These are phyloP conservation scores for Penstemon newberryi DNA, from an alignment of 257 asterid species.

Conservation along the genomic window DNA sequence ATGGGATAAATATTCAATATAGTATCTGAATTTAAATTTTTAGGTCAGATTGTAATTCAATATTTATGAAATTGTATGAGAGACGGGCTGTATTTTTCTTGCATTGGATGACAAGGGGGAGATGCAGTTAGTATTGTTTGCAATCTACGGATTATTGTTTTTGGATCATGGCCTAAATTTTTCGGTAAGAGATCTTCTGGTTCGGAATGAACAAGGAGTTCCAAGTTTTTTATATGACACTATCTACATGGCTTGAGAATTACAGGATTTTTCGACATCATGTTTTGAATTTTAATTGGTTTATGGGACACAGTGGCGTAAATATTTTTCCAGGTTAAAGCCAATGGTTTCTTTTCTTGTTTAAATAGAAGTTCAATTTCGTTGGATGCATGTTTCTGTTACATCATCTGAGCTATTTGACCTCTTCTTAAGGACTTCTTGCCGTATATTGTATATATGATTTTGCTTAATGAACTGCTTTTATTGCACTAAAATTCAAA, in stretches of 20 bases:
- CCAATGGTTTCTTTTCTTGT: background rate
- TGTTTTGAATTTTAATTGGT: background rate
- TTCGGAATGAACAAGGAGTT: background rate
- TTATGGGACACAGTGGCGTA: background rate
- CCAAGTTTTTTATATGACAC: background rate
- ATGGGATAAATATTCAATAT: no score
- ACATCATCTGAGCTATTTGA: slow-evolving; percentile 6
- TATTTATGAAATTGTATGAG: background rate
- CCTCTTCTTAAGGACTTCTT: background rate
- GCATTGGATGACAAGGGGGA: background rate
- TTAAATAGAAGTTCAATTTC: background rate
- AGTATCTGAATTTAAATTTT: no score
- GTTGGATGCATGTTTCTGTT: background rate
- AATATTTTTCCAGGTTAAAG: slow-evolving; percentile 8
- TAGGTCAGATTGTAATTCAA: background rate
- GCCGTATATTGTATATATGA: background rate
- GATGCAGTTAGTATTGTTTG: background rate
- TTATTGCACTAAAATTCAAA: background rate
- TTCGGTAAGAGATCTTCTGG: background rate
- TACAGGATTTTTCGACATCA: background rate
- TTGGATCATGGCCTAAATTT: background rate
- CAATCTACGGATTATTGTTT: background rate
- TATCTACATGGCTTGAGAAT: background rate
- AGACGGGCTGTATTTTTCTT: background rate
- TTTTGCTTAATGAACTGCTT: background rate